Percentiles rank a stretch among this genome's conserved stretches.
Evolutionary conservation across 1,139 yeast species (phyloP).

Genomic region (Yamadazyma blattariae): DNA sequence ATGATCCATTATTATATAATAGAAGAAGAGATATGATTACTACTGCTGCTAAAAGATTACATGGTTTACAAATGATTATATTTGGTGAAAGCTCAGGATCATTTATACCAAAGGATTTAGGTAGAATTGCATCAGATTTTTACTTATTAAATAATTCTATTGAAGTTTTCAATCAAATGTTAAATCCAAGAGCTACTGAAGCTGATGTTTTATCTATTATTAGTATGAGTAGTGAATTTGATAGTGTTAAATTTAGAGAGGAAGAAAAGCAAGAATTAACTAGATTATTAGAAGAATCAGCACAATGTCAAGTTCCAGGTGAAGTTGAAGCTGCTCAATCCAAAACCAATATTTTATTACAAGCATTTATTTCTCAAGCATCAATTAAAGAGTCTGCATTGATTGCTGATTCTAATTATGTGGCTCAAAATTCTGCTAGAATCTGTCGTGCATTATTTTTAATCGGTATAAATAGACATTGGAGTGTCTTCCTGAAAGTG

Average conservation of each 20-base stretch:
- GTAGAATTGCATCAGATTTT: constrained; percentile 93
- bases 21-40: constrained; percentile 73
- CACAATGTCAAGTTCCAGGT: constrained; percentile 83
- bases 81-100: constrained; percentile 84
- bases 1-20: constrained; percentile 77
- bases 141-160: constrained; percentile 82
- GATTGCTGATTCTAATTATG: constrained; percentile 83
- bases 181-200: constrained; percentile 83
- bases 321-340: constrained; percentile 75
- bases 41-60: constrained; percentile 78
- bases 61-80: constrained; percentile 86
- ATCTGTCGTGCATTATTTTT: constrained; percentile 87
- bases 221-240: constrained; percentile 93
- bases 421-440: constrained; percentile 93
- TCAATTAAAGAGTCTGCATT: constrained; percentile 74
- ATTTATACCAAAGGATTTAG: constrained; percentile 82
- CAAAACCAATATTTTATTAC: constrained; percentile 84
- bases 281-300: constrained; percentile 53
- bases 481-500: constrained; percentile 80
- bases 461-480: constrained; percentile 80
- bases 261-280: constrained; percentile 81
- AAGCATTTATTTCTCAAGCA: constrained; percentile 81
- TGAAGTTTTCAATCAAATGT: constrained; percentile 83
- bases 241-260: constrained; percentile 81
- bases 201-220: constrained; percentile 89